phyloP scores from a whole-genome alignment of 805 yeast species.

The Jamesozyma spencerorum region DNA sequence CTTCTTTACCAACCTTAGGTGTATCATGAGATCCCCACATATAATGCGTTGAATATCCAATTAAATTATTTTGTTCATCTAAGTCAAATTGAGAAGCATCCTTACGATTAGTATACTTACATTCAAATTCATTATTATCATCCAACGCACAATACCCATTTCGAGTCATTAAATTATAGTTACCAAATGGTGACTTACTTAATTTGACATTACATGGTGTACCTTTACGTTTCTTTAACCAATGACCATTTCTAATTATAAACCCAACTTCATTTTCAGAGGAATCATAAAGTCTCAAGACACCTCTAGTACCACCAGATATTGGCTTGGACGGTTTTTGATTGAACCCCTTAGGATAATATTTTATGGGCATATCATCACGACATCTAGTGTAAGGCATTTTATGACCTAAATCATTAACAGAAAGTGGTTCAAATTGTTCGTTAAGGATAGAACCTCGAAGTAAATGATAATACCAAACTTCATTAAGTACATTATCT shows the following conservation, averaged over 20 bases:
- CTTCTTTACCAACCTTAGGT: constrained; percentile 40
- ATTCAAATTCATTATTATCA: constrained; percentile 23
- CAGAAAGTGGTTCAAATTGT: constrained; percentile 53
- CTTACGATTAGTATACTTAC: constrained; percentile 25
- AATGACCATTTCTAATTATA: constrained; percentile 74
- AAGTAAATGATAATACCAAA: constrained; percentile 74
- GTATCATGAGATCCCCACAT: constrained; percentile 48
- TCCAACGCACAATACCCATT: constrained; percentile 63
- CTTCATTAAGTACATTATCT: constrained; percentile 35
- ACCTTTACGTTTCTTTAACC: constrained; percentile 64
- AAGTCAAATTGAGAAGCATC: constrained; percentile 48
- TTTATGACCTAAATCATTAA: constrained; percentile 29
- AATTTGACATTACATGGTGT: constrained; percentile 74
- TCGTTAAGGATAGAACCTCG: constrained; percentile 65
- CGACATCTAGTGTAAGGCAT: constrained; percentile 55
- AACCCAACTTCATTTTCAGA: constrained; percentile 32
- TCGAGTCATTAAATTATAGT: constrained; percentile 58
- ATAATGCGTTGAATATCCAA: constrained; percentile 54
- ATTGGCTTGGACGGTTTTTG: constrained; percentile 12
- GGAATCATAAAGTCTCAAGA: constrained; percentile 28
- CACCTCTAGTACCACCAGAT: constrained; percentile 18
- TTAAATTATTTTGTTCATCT: constrained; percentile 33
- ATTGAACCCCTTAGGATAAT: constrained; percentile 53
- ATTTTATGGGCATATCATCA: constrained; percentile 48
- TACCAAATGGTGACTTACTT: constrained; percentile 55